These are phyloP conservation scores for Centaurea solstitialis DNA, from an alignment of 129 eudicot species.

Conservation along the genomic window DNA sequence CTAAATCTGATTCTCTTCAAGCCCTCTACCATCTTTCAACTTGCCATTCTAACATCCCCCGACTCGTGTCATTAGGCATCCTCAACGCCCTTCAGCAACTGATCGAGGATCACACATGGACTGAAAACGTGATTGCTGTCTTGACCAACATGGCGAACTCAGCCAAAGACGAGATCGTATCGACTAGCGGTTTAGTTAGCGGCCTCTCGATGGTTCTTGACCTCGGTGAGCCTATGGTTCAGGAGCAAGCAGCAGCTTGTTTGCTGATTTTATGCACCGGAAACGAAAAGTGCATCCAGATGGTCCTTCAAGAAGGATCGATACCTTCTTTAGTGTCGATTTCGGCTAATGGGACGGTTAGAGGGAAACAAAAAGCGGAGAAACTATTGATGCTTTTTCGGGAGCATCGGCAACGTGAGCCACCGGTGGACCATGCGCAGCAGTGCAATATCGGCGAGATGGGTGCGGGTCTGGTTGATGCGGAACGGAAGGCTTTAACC, in stretches of 20 bases:
- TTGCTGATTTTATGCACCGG: slow-evolving; percentile 65
- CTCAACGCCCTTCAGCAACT: slow-evolving; percentile 52
- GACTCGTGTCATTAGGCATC: slow-evolving; percentile 61
- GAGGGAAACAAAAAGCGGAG: slow-evolving; percentile 88
- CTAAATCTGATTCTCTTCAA: slow-evolving; percentile 76
- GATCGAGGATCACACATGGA: slow-evolving; percentile 52
- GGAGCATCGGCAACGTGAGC: slow-evolving; percentile 81
- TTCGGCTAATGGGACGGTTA: slow-evolving; percentile 73
- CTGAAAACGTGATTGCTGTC: slow-evolving; percentile 75
- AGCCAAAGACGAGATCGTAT: slow-evolving; percentile 59
- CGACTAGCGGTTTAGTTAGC: slow-evolving; percentile 50
- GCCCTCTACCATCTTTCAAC: slow-evolving; percentile 78
- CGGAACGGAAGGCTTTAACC: slow-evolving; percentile 42
- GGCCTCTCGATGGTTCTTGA: slow-evolving; percentile 65
- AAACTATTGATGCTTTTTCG: slow-evolving; percentile 82
- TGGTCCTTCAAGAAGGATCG: slow-evolving; percentile 93
- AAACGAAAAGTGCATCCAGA: slow-evolving; percentile 70
- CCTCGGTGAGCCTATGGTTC: slow-evolving; percentile 65
- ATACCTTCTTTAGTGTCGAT: slow-evolving; percentile 87
- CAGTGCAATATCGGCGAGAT: slow-evolving; percentile 20
- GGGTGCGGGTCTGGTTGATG: slow-evolving; percentile 17
- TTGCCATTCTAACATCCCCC: slow-evolving; percentile 62
- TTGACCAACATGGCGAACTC: slow-evolving; percentile 60
- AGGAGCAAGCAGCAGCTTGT: slow-evolving; percentile 87
- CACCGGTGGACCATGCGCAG: slow-evolving; percentile 31